Conservation (phyloP, 1,284 basidiomycete species). For the Moesziomyces parantarcticus region DNA sequence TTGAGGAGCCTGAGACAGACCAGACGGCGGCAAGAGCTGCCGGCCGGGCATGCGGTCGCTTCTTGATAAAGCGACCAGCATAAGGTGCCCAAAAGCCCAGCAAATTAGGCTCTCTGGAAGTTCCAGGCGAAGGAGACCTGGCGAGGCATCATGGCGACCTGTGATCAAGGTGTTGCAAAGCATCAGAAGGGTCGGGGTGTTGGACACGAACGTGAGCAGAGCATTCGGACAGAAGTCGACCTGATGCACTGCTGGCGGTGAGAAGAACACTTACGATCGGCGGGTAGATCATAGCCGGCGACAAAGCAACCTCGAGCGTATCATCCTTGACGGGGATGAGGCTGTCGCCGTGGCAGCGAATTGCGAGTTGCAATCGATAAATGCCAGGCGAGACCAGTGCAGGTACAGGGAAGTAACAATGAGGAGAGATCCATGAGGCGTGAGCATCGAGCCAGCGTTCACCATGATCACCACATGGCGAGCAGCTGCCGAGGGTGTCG, state of each 20-base stretch:
- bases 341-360: not conserved
- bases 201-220: too few relatives aligned
- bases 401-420: not conserved
- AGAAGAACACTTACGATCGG: constrained; percentile 2
- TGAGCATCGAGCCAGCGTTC: too few relatives aligned
- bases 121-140: constrained; percentile 5
- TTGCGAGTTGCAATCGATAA: not conserved
- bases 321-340: not conserved
- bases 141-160: constrained; percentile 7
- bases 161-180: not conserved
- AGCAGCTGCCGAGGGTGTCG: too few relatives aligned
- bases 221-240: too few relatives aligned
- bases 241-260: not conserved
- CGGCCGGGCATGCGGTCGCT: not conserved
- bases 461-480: too few relatives aligned
- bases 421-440: not conserved
- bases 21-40: not conserved
- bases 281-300: constrained; percentile 6
- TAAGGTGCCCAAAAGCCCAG: not conserved
- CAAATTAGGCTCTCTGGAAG: constrained; percentile 8
- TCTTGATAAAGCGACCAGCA: not conserved
- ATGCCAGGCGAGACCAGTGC: not conserved
- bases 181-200: too few relatives aligned
- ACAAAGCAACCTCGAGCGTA: constrained; percentile 4
- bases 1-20: not conserved